phyloP scores from a whole-genome alignment of 169 alveolate species.

The Blepharisma undulans region DNA sequence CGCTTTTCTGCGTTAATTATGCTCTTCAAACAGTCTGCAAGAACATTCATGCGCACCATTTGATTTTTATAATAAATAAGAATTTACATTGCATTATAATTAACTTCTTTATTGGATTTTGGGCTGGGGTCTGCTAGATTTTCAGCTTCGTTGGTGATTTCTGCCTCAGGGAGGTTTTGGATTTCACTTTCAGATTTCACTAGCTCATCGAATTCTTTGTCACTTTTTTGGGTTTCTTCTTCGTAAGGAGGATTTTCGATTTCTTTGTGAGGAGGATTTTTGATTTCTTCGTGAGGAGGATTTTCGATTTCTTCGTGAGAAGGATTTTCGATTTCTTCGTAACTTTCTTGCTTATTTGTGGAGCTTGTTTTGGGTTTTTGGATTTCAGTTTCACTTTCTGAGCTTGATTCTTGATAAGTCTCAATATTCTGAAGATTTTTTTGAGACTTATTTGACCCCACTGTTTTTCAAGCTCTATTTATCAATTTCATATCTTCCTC shows the following conservation, averaged over 20 bases:
- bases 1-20: slow-evolving; percentile 99
- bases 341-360: neutral
- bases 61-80: slow-evolving; percentile 31
- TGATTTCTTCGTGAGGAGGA: neutral
- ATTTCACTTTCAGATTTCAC: neutral
- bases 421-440: neutral
- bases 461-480: neutral
- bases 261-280: neutral
- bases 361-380: neutral
- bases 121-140: neutral
- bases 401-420: neutral
- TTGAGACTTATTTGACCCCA: neutral
- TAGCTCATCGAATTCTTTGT: neutral
- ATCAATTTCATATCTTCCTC: neutral
- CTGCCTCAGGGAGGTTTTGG: neutral
- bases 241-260: neutral
- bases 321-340: neutral
- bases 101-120: neutral
- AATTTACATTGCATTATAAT: neutral
- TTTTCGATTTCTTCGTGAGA: neutral
- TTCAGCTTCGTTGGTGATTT: neutral
- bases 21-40: slow-evolving; percentile 96
- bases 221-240: neutral
- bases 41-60: slow-evolving; percentile 98
- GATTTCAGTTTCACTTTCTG: neutral